These are phyloP conservation scores for Marvania coccoides DNA, from an alignment of 139 green algal species.

Conservation along the genomic window DNA sequence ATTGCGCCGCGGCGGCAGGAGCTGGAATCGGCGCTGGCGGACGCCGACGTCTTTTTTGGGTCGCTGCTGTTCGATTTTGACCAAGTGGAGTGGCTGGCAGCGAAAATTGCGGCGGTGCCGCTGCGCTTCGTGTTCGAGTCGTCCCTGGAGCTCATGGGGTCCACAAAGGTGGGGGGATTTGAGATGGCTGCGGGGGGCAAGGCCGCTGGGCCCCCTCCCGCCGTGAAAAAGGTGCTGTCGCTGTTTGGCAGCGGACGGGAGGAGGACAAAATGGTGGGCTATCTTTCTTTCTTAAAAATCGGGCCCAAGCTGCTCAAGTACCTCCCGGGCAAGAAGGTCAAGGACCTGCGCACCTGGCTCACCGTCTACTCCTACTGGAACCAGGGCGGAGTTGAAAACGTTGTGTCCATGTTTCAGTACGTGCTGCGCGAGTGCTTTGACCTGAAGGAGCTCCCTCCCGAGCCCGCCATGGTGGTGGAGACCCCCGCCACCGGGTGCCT, in stretches of 20 bases:
- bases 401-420: conserved; percentile 85
- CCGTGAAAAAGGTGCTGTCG: conserved; percentile 86
- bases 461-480: conserved; percentile 44
- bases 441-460: not conserved
- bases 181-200: conserved; percentile 55
- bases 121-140: conserved; percentile 92
- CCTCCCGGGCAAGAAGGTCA: conserved; percentile 80
- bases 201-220: conserved; percentile 74
- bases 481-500: conserved; percentile 87
- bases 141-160: conserved; percentile 91
- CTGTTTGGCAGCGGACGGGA: conserved; percentile 83
- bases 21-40: conserved; percentile 68
- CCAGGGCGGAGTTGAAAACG: conserved; percentile 72
- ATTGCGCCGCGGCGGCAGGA: conserved; percentile 41
- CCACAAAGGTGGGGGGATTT: conserved; percentile 65
- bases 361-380: conserved; percentile 95
- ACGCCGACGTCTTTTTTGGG: conserved; percentile 88
- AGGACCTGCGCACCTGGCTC: conserved; percentile 90
- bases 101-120: conserved; percentile 54
- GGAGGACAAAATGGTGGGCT: conserved; percentile 94
- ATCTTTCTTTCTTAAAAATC: conserved; percentile 83
- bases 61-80: conserved; percentile 96
- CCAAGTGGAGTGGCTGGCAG: conserved; percentile 88
- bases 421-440: conserved; percentile 65
- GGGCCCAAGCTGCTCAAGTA: conserved; percentile 95